Evolutionary conservation across 2,329 filamentous ascomycete genomes (phyloP), one percentile per base, ranked within the genome.

Genomic region (Alternaria burnsii): DNA sequence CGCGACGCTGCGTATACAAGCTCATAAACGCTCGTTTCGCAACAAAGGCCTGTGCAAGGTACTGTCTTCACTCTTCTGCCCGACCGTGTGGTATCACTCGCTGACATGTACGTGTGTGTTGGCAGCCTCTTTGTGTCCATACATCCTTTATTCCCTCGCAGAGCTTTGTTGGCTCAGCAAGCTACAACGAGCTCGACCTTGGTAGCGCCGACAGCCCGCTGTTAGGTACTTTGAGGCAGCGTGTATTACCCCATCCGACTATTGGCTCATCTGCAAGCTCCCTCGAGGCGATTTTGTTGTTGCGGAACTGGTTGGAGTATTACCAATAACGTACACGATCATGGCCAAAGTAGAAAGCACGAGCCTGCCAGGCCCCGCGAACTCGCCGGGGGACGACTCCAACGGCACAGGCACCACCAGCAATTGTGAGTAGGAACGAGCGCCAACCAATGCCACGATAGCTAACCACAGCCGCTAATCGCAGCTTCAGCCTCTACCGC

Each of bases 401-500:
- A 71, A 67, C 50, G 69, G 64, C 59, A 63, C 63, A 32, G 67
- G 63, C 57, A 71, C 61, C 64, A 74, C 71, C 65, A 72, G 69
- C 63, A 77, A 74, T 62, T 70, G 75, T 78, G 64, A 71, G 76
- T 68, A 60, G 11, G 48, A 58, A 26, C 32, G 36, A 24, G 48
- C 32, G 50, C 18, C 48, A 38, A 26, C 20, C 51, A 40, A 36
- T 41, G 55, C 34, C 30, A 16, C 41, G 41, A 26, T 20, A 52
- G 65, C 73, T 76, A 65, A 76, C 63, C 26, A 51, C 48, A 22
- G 22, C 3, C 41, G 52, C 53, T 51, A 62, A 60, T 50, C 58
- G 54, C 58, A 77, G 75, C 72, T 22, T 76, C 76, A 32, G 67
- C 67, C 26, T 72, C 75, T 47, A 74, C 75, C 30, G 71, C 67